phyloP scores from a whole-genome alignment of 768 basidiomycete genomes.

The Suillus luteus region DNA sequence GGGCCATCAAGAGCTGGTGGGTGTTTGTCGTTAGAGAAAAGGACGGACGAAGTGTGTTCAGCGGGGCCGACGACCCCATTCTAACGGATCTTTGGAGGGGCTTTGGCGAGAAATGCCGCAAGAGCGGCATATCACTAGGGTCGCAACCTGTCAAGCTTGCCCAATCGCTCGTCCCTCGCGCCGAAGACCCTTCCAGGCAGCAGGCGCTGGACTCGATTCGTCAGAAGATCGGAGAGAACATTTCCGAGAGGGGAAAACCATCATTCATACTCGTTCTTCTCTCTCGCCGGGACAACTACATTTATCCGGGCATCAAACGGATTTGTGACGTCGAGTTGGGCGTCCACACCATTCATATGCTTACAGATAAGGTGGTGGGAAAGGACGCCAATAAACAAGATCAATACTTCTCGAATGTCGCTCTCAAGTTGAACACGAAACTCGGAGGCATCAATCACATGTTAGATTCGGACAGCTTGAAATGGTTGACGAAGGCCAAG shows the following conservation, averaged over 20 bases:
- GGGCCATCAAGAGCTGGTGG: constrained; percentile 58
- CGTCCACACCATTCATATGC: constrained; percentile 73
- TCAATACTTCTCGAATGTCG: constrained; percentile 82
- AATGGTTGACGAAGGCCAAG: constrained; percentile 63
- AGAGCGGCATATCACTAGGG: constrained; percentile 48
- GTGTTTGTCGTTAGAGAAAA: constrained; percentile 54
- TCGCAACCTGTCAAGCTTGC: constrained; percentile 39
- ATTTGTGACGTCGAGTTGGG: constrained; percentile 74
- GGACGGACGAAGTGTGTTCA: constrained; percentile 46
- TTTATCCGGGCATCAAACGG: constrained; percentile 82
- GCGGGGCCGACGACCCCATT: constrained; percentile 40
- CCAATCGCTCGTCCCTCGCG: constrained; percentile 23
- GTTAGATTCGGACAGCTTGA: constrained; percentile 56
- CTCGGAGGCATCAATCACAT: constrained; percentile 82
- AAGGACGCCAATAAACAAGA: constrained; percentile 58
- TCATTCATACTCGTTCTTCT: constrained; percentile 72
- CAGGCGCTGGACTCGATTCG: constrained; percentile 44
- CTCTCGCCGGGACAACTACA: constrained; percentile 65
- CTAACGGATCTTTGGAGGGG: constrained; percentile 48
- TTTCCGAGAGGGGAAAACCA: constrained; percentile 42
- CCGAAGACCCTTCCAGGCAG: constrained; percentile 38
- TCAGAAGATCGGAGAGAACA: constrained; percentile 35
- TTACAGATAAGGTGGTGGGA: constrained; percentile 56
- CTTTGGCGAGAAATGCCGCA: constrained; percentile 56
- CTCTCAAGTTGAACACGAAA: constrained; percentile 81